These are phyloP conservation scores for Furcasterigmium furcatum DNA, from an alignment of 2,329 filamentous ascomycete species.

Conservation along the genomic window DNA sequence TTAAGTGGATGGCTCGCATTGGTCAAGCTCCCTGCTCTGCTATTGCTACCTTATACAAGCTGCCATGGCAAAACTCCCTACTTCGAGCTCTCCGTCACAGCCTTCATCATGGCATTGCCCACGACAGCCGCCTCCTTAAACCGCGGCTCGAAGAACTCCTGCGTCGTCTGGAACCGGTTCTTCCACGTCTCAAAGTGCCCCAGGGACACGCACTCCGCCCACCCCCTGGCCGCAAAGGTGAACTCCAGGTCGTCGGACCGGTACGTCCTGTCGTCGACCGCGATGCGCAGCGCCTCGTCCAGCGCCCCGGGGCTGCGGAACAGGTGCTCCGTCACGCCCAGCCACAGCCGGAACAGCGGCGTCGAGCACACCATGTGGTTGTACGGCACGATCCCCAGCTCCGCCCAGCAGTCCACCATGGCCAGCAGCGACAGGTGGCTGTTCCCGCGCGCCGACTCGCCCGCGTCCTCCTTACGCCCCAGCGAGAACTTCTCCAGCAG, in stretches of 20 bases:
- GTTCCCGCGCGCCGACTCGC: slow-evolving; percentile 64
- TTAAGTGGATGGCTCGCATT: too few species aligned
- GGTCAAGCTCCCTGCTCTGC: neutral
- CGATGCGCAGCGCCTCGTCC: slow-evolving; percentile 80
- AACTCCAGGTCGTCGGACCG: slow-evolving; percentile 96
- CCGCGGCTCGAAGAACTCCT: slow-evolving; percentile 85
- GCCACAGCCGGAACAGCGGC: slow-evolving; percentile 91
- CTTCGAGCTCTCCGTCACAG: slow-evolving; percentile 78
- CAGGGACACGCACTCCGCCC: slow-evolving; percentile 89
- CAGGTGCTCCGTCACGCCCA: slow-evolving; percentile 95
- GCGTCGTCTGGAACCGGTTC: slow-evolving; percentile 86
- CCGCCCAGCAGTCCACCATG: slow-evolving; percentile 98
- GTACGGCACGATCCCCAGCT: slow-evolving; percentile 89
- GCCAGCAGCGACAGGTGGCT: slow-evolving; percentile 91
- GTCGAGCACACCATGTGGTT: slow-evolving; percentile 99
- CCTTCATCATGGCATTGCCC: slow-evolving; percentile 96
- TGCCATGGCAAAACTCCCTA: slow-evolving; percentile 3
- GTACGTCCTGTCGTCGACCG: slow-evolving; percentile 86
- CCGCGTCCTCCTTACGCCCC: slow-evolving; percentile 58
- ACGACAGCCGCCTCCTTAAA: slow-evolving; percentile 85
- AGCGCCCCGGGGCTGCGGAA: slow-evolving; percentile 81
- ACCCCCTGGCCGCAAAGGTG: slow-evolving; percentile 91
- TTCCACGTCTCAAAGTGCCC: slow-evolving; percentile 92
- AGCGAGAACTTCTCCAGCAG: slow-evolving; percentile 88
- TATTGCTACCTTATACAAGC: too few species aligned